Evolutionary conservation across 1,284 basidiomycete species (phyloP), one percentile per base, ranked within the genome.

Genomic region (Grifola frondosa): DNA sequence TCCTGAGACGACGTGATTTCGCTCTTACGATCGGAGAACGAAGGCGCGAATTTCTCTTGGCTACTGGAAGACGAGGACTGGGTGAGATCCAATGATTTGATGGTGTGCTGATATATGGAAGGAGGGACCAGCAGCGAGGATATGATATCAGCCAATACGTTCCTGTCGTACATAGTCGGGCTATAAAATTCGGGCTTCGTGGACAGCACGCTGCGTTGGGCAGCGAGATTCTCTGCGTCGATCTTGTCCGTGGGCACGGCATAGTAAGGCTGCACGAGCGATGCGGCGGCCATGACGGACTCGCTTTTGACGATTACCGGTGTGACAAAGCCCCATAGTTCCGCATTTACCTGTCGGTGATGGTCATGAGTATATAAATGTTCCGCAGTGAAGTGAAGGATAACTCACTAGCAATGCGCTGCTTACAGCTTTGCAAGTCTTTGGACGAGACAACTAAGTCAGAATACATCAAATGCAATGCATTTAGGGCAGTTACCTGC

Each of bases 261-360:
- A 57, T 81, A 80, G 58, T 80, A 80, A 11, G 79, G 77, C 53
- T 79, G 76, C 15, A 77, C 66, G 48, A 74, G 70, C 17, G 70
- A 61, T 4, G 72, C 65, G 17, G 73, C 69, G 13, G 64, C 63
- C 41, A 63, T 66, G 8, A 80, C 72, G 20, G 61, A 62, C 22
- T 72, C 69, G 13, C 64, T 50, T 34, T 64, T 61, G 9, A 69
- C 66, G n/a, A 50, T 60, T 5, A 56, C 57, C 3, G 79, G 78
- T 6, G 73, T 72, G 16, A 72, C 62, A 49, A 79, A 80, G 10
- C 79, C 78, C 74, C 77, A 79, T 5, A 81, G 65, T 44, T 74
- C 71, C 12, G 61, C 66, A 21, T 74, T 72, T 21, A 81, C 69
- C 37, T 53, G n/a, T 26, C 4, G 32, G 22, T 35, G 15, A 44